A percentile compares a stretch with the other conserved stretches of the same genome.
Conservation (phyloP, 1,284 basidiomycete species). For the Sporisorium sorghi region DNA sequence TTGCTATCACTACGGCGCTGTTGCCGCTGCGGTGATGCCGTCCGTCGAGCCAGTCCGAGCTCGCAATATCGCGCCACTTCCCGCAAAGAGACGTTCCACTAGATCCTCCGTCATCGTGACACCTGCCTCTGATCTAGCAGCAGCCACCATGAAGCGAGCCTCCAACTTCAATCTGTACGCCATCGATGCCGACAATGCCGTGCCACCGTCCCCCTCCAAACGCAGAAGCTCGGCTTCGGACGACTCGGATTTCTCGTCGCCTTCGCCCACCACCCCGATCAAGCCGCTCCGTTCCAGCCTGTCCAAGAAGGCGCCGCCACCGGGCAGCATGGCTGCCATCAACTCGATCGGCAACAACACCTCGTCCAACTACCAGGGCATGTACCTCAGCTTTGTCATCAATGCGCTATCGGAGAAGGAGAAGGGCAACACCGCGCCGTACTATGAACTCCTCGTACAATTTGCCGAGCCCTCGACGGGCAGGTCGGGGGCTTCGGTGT, state of each 20-base stretch:
- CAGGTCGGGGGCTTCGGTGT: constrained; percentile 41
- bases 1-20: constrained; percentile 11
- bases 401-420: constrained; percentile 82
- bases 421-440: constrained; percentile 69
- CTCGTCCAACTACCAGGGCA: constrained; percentile 73
- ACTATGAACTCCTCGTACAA: constrained; percentile 73
- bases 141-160: constrained; percentile 35
- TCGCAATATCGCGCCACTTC: constrained; percentile 33
- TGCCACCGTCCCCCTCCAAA: constrained; percentile 34
- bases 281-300: constrained; percentile 46
- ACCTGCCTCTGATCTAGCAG: neutral
- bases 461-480: constrained; percentile 67
- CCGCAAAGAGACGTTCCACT: constrained; percentile 8
- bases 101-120: neutral
- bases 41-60: constrained; percentile 36
- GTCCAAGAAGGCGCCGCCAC: constrained; percentile 40
- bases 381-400: constrained; percentile 85
- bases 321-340: constrained; percentile 47
- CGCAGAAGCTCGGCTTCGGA: constrained; percentile 37
- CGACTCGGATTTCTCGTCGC: constrained; percentile 30
- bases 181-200: constrained; percentile 4
- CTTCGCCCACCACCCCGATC: constrained; percentile 31
- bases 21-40: constrained; percentile 45
- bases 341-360: constrained; percentile 23
- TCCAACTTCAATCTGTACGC: constrained; percentile 20